Evolutionary conservation across 1,284 basidiomycete genomes (phyloP).

Genomic region (Rhodotorula sp.): DNA sequence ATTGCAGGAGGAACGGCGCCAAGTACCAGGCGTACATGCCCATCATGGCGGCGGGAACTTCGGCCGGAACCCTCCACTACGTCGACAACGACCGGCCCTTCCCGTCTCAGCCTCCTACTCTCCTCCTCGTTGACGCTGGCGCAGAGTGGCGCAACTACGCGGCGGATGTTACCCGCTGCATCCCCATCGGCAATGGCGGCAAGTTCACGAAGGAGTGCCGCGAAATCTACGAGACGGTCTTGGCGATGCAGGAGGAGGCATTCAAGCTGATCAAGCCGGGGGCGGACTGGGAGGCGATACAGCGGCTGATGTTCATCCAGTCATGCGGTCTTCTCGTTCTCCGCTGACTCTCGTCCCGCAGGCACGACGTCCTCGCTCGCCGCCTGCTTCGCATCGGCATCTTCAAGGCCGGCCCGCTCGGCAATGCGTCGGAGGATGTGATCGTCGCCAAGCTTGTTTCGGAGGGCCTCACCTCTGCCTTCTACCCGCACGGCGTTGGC

Average conservation of each 20-base stretch:
- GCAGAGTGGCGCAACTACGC: conserved; percentile 84
- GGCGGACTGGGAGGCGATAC: conserved; percentile 79
- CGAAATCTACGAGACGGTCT: conserved; percentile 77
- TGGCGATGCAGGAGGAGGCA: conserved; percentile 80
- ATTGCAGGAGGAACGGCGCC: conserved; percentile 75
- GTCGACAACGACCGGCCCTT: conserved; percentile 55
- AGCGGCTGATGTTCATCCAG: conserved; percentile 60
- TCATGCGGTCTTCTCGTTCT: background rate
- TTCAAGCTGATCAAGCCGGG: conserved; percentile 68
- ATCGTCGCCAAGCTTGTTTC: conserved; percentile 58
- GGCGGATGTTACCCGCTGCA: conserved; percentile 61
- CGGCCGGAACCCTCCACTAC: conserved; percentile 85
- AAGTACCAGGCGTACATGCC: conserved; percentile 86
- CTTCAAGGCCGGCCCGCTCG: conserved; percentile 55
- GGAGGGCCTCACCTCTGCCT: conserved; percentile 72
- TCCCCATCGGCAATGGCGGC: conserved; percentile 72
- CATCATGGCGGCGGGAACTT: conserved; percentile 77
- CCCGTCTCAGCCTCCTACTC: conserved; percentile 42
- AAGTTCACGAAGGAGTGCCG: conserved; percentile 75
- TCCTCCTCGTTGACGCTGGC: conserved; percentile 81
- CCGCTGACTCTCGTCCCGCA: background rate
- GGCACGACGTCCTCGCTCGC: conserved; percentile 69
- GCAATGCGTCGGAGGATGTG: conserved; percentile 57
- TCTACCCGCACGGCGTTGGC: conserved; percentile 86
- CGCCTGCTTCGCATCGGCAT: conserved; percentile 81